phyloP scores from a whole-genome alignment of 306 rosid genomes.

The Arachis stenosperma region DNA sequence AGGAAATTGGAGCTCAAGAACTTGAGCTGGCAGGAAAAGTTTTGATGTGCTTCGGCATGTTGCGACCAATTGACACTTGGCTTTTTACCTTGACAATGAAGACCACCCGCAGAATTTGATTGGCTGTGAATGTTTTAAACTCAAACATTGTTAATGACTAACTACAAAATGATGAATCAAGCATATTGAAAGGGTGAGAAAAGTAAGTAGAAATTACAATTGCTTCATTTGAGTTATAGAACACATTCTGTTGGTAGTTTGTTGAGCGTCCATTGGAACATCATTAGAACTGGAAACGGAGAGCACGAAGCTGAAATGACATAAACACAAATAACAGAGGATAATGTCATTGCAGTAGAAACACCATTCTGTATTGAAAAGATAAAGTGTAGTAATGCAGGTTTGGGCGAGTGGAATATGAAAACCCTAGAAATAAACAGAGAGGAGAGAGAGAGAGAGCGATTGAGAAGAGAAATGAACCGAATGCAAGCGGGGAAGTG shows the following conservation, averaged over 20 bases:
- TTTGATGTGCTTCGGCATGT: conserved; percentile 62
- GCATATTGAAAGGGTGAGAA: not conserved
- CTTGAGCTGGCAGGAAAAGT: conserved; percentile 61
- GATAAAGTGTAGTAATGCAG: not conserved
- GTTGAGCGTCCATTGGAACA: not conserved
- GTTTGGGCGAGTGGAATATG: not conserved
- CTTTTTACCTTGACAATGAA: conserved; percentile 36
- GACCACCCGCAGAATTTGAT: conserved; percentile 38
- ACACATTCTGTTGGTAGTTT: conserved; percentile 20
- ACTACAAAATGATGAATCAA: conserved; percentile 4
- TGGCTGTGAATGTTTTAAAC: conserved; percentile 39
- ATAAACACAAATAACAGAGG: not conserved
- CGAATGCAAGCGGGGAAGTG: not conserved
- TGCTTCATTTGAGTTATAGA: conserved; percentile 46
- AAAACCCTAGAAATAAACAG: conserved; percentile 30
- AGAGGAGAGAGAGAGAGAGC: not conserved
- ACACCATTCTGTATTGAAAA: not conserved
- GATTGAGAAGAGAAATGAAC: conserved; percentile 10
- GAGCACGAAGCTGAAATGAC: not conserved
- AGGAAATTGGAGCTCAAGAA: conserved; percentile 69
- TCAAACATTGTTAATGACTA: conserved; percentile 14
- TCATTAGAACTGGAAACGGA: not conserved
- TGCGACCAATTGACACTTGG: conserved; percentile 66
- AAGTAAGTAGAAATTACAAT: conserved; percentile 32
- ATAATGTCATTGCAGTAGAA: not conserved